Base-by-base conservation (phyloP, 2,329 filamentous ascomycete genomes). In the Fusarium avenaceum region DNA sequence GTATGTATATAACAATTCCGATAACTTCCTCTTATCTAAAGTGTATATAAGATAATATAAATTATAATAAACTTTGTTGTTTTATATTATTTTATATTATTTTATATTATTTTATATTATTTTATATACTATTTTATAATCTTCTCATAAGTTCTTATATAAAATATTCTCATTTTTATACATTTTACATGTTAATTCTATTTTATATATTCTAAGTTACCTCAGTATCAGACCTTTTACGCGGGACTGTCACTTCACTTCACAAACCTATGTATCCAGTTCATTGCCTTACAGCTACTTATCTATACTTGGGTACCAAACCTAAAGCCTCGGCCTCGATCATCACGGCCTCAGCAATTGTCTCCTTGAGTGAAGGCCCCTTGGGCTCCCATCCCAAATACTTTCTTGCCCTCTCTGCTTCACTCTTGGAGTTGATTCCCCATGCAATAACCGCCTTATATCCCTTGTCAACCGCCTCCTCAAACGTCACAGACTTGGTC, bases 301-400 rank as follows among this genome's bases (percentile, higher is more conserved):
- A 68, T 57, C 71, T 72, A 54, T 72, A 65, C 22, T 75, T 75
- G 1, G 77, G 71, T 59, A 74, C 63, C 59, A 81, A 67, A 1
- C 78, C 79, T 47, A 83, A 63, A 32, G 56, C 71, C 70, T 78
- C 76, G 5, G 80, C 82, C 72, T 84, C 82, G 0, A 53, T 51
- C 6, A 74, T 68, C 10, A 85, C 77, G 5, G 74, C 69, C 11
- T 76, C 77, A 0, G 77, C 70, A 32, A 85, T 76, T 33, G 78
- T 78, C 9, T 82, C 81, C 70, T 77, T 75, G 14, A 85, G 57
- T 14, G 74, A 70, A 10, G 49, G 61, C 1, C 71, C 78, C 58
- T 76, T 78, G 2, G 82, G 77, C 67, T 77, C 67, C 84, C 84
- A 86, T 6, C 79, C 2, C 2, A 86, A 75, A 53, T 82, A 82